Percentiles rank a stretch among this genome's conserved stretches.
Conservation (phyloP, 495 filamentous ascomycete genomes). For the Daldinia childiae region DNA sequence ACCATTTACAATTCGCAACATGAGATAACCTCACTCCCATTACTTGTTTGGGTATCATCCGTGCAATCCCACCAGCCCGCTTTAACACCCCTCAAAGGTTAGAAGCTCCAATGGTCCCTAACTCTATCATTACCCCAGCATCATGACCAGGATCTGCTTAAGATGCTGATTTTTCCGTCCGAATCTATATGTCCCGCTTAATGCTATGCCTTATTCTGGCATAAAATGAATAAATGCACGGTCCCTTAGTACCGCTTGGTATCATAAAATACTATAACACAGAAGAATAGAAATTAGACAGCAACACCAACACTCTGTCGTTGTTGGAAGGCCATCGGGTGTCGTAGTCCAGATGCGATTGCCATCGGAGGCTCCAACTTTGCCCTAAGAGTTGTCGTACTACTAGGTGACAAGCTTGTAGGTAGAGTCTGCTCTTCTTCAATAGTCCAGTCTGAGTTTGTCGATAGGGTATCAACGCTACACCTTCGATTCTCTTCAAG, state of each 20-base stretch:
- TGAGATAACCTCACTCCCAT: conserved; percentile 27
- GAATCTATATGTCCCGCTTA: conserved; percentile 34
- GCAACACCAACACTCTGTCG: conserved; percentile 59
- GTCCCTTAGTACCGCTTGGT: conserved; percentile 39
- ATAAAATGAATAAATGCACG: conserved; percentile 31
- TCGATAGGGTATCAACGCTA: conserved; percentile 53
- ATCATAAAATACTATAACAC: conserved; percentile 41
- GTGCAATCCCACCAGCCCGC: conserved; percentile 27
- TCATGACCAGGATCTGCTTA: conserved; percentile 39
- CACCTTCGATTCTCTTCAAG: conserved; percentile 41
- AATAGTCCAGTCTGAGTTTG: conserved; percentile 54
- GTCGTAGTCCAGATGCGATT: conserved; percentile 40
- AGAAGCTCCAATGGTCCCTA: conserved; percentile 12
- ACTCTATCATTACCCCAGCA: conserved; percentile 40
- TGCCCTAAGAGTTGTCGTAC: conserved; percentile 49
- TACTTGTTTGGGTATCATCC: conserved; percentile 38
- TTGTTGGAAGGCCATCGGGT: conserved; percentile 41
- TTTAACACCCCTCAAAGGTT: conserved; percentile 21
- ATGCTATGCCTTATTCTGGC: conserved; percentile 23
- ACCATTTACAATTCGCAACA: conserved; percentile 11
- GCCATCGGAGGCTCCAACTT: conserved; percentile 38
- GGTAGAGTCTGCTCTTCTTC: conserved; percentile 53
- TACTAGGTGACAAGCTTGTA: conserved; percentile 57
- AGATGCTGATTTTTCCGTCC: conserved; percentile 35
- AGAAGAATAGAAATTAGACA: conserved; percentile 48